These are phyloP conservation scores for Smittium culicis DNA, from an alignment of 371 early-diverging fungal genomes.

Conservation along the genomic window DNA sequence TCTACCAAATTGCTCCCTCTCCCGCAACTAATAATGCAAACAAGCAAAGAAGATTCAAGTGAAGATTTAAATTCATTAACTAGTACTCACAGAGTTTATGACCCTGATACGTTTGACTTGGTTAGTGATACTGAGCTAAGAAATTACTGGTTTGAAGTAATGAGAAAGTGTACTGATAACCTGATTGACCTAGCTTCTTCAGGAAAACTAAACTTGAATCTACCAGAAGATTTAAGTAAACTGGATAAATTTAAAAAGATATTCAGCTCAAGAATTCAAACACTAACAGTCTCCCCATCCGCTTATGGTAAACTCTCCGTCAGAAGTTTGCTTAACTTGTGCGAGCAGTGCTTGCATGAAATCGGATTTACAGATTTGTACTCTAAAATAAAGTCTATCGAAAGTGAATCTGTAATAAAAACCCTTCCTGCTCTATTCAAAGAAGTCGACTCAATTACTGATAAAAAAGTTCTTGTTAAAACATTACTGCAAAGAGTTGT, in stretches of 20 bases:
- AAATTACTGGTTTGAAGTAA: constrained; percentile 46
- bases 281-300: constrained; percentile 39
- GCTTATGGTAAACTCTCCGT: constrained; percentile 51
- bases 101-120: constrained; percentile 49
- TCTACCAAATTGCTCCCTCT: constrained; percentile 33
- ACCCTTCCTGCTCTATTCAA: constrained; percentile 32
- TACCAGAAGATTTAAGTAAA: neutral
- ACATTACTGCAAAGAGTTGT: constrained; percentile 42
- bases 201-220: constrained; percentile 22
- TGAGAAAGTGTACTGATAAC: constrained; percentile 41
- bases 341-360: constrained; percentile 60
- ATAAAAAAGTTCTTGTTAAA: constrained; percentile 19
- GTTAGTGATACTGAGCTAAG: constrained; percentile 33
- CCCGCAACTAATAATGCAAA: constrained; percentile 32
- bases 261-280: constrained; percentile 40
- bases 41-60: neutral
- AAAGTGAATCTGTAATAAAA: constrained; percentile 41
- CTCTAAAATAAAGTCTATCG: constrained; percentile 40
- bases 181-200: constrained; percentile 40
- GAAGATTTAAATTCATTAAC: neutral
- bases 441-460: constrained; percentile 30
- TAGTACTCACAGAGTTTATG: constrained; percentile 22
- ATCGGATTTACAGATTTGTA: constrained; percentile 55
- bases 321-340: constrained; percentile 46
- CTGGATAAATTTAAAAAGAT: constrained; percentile 32